Evolutionary conservation across 2,329 filamentous ascomycete species (phyloP), one percentile per base, ranked within the genome.

Genomic region (Colletotrichum sp.): DNA sequence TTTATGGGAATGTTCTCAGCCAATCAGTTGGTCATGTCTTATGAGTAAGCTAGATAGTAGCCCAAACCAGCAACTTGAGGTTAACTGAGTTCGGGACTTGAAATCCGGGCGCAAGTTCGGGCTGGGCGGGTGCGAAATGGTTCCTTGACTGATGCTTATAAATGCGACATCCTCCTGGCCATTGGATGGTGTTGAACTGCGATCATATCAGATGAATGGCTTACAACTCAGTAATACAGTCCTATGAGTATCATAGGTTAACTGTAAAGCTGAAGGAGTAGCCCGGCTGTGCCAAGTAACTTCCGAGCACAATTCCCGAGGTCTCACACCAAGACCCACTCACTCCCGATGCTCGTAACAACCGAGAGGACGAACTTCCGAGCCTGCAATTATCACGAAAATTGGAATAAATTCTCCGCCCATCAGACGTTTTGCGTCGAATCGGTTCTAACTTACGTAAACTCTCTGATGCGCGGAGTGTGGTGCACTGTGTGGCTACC

Each of bases 61-160:
- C 43, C 10, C 6, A 52, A 21, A 52, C n/a, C 43, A 1, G 1
- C 2, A 52, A 21, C 43, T 8, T 21, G 0, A 52, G 43, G 0
- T 8, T 4, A 3, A 52, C n/a, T 52, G n/a, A 21, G 43, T 8
- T 48, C 43, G 43, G 10, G 10, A 48, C 18, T 7, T 12, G 10
- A 21, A 48, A 13, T 21, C 18, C 6, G n/a, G n/a, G n/a, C 4
- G n/a, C 2, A 8, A n/a, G 2, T 52, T 3, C 38, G 38, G 18
- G 18, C 18, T 0, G 5, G 18, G 0, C 38, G 38, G 38, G 18
- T n/a, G 18, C 38, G 38, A 7, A 48, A 48, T n/a, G 2, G 3
- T n/a, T 7, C 38, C 38, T 52, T 13, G 12, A 13, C n/a, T 3
- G 43, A 0, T 52, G n/a, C 2, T 52, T 13, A 21, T 0, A 52